phyloP scores from a whole-genome alignment of 2,329 filamentous ascomycete genomes.

The Cladophialophora immunda region DNA sequence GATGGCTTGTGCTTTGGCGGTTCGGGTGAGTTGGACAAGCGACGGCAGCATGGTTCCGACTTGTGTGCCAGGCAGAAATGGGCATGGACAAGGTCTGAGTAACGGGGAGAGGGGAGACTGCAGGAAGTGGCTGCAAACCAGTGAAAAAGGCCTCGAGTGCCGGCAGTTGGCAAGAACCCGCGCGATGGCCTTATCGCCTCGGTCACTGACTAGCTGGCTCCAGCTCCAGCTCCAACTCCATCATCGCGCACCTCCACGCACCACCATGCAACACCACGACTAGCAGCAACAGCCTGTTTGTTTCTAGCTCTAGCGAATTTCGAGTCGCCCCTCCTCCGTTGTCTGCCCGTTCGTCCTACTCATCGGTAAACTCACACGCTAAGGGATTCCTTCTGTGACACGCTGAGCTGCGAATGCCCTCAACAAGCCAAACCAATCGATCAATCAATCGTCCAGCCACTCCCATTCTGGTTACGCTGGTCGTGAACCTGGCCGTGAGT shows the following conservation, averaged over 20 bases:
- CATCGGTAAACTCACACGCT: neutral
- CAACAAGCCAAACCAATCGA: neutral
- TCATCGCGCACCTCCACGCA: neutral
- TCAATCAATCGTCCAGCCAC: neutral
- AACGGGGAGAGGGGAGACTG: neutral
- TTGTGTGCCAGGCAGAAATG: constrained; percentile 8
- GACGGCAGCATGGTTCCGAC: constrained; percentile 4
- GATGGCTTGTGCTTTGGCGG: neutral
- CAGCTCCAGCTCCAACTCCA: neutral
- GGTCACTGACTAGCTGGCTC: neutral
- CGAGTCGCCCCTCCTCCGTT: neutral
- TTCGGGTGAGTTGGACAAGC: neutral
- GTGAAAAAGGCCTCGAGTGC: neutral
- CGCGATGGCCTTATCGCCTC: neutral
- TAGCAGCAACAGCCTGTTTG: neutral
- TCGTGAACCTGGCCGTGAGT: neutral
- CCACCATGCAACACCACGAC: neutral
- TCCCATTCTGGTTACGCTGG: neutral
- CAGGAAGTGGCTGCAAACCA: neutral
- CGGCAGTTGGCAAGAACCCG: neutral
- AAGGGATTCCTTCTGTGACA: neutral
- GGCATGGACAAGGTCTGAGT: neutral
- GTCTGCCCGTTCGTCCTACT: neutral
- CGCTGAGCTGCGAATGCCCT: neutral
- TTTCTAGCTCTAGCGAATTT: neutral